Conservation (phyloP, 2,329 filamentous ascomycete species). For the Fonsecaea monophora region DNA sequence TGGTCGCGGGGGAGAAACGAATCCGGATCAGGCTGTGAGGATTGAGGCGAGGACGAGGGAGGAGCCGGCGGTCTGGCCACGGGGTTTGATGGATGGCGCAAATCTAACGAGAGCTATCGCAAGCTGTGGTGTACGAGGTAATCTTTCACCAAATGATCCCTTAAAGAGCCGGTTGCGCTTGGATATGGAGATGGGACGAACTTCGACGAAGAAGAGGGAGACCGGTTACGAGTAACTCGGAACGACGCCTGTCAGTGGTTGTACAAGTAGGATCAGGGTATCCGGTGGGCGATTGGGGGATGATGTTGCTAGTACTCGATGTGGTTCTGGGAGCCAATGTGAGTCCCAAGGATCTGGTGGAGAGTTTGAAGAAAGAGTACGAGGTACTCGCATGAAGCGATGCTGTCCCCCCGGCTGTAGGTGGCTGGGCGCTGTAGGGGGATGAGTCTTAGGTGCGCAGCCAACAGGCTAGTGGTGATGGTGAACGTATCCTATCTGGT, state of each 20-base stretch:
- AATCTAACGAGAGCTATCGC: slow-evolving; percentile 1
- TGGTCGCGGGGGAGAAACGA: neutral
- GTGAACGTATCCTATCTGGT: slow-evolving; percentile 7
- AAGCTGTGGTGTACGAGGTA: neutral
- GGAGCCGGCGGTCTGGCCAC: neutral
- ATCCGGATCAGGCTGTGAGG: neutral
- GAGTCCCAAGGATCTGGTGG: slow-evolving; percentile 5
- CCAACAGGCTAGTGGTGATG: neutral
- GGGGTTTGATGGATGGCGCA: neutral
- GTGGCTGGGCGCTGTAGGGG: slow-evolving; percentile 1
- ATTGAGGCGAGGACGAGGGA: neutral
- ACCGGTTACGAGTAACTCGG: slow-evolving; percentile 4
- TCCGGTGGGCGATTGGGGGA: neutral
- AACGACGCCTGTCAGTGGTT: slow-evolving; percentile 14
- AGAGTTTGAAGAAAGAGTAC: neutral
- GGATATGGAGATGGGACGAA: neutral
- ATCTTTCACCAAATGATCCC: neutral
- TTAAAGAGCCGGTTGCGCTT: neutral
- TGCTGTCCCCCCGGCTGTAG: neutral
- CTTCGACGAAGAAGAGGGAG: neutral
- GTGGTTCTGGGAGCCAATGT: neutral
- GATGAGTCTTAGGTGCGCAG: neutral
- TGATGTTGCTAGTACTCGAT: neutral
- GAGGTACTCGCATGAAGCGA: neutral
- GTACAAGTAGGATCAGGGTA: neutral